Percentiles rank a stretch among this genome's conserved stretches.
Evolutionary conservation across 495 filamentous ascomycete genomes (phyloP).

Genomic region (Aspergillus diversus): DNA sequence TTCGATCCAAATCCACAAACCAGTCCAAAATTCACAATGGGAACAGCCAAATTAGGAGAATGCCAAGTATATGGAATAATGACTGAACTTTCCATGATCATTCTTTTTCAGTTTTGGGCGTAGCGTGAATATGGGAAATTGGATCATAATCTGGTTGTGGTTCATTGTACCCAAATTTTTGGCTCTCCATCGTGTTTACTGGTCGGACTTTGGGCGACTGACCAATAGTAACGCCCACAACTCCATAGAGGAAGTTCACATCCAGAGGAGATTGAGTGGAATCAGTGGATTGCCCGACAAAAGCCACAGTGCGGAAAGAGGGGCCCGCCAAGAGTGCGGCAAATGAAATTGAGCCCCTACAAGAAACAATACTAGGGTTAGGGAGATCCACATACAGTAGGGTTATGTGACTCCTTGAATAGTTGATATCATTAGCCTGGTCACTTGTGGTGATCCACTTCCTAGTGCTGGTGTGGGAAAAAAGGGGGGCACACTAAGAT

Average conservation of each 20-base stretch:
- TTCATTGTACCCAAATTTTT: slow-evolving; percentile 11
- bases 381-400: slow-evolving; percentile 2
- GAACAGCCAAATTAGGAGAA: slow-evolving; percentile 9
- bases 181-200: neutral
- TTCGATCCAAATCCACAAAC: no score
- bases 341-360: neutral
- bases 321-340: neutral
- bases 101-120: slow-evolving; percentile 24
- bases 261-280: neutral
- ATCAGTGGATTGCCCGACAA: neutral
- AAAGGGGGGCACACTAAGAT: neutral
- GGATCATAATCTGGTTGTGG: neutral
- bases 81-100: slow-evolving; percentile 11
- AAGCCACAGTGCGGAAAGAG: slow-evolving; percentile 4
- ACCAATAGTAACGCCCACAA: neutral
- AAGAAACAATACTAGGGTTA: neutral
- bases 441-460: neutral
- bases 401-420: no score
- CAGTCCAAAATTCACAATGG: neutral
- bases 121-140: slow-evolving; percentile 12
- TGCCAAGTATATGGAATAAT: slow-evolving; percentile 12
- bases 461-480: neutral
- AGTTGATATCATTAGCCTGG: no score
- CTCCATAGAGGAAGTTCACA: neutral
- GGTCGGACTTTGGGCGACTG: neutral